Percentiles rank a stretch among this genome's conserved stretches.
phyloP scores from a whole-genome alignment of 2,329 filamentous ascomycete genomes.

The Xylaria sp. region DNA sequence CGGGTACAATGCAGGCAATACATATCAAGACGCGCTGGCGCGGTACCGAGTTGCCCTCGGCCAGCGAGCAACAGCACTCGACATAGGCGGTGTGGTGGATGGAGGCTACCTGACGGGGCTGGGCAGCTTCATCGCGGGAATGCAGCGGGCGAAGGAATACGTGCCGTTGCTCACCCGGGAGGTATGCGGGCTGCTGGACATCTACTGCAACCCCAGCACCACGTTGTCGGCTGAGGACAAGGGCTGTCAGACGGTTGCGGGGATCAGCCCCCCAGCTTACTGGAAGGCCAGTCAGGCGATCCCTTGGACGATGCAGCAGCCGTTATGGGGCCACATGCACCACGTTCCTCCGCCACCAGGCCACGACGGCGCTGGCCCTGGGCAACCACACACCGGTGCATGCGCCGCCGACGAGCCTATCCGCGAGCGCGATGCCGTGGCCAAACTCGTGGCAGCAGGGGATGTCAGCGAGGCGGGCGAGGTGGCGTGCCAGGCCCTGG shows the following conservation, averaged over 20 bases:
- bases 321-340: constrained; percentile 35
- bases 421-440: background rate
- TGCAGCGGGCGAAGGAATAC: background rate
- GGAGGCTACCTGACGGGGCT: background rate
- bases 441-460: background rate
- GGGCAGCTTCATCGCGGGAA: background rate
- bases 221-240: background rate
- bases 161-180: background rate
- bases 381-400: background rate
- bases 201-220: background rate
- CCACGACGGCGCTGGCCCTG: background rate
- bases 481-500: constrained; percentile 18
- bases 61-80: background rate
- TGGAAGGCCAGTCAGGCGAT: background rate
- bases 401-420: background rate
- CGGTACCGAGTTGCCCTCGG: background rate
- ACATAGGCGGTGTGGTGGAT: background rate
- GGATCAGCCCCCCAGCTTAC: constrained; percentile 2
- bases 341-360: constrained; percentile 35
- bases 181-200: constrained; percentile 10
- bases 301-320: constrained; percentile 16
- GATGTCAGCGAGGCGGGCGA: constrained; percentile 3
- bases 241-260: constrained; percentile 4
- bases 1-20: background rate
- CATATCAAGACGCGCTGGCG: constrained; percentile 1